Evolutionary conservation across 116 monocot species (phyloP).

Genomic region (Dioscorea cayenensis): DNA sequence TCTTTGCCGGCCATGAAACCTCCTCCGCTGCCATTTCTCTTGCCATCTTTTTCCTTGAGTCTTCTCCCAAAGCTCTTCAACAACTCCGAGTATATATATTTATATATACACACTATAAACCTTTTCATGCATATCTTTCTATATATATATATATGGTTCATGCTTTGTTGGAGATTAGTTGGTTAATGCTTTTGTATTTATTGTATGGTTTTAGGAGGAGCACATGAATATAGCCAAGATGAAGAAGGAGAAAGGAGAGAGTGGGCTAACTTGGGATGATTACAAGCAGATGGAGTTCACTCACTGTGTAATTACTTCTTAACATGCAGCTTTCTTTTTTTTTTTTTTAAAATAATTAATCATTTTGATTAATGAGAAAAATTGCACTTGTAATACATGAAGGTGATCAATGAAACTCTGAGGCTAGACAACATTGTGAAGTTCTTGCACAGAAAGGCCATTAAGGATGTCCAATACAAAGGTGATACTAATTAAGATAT

Average conservation of each 20-base stretch:
- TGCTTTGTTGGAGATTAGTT: neutral
- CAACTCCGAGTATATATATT: constrained; percentile 21
- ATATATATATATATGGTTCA: too few species aligned
- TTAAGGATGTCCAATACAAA: constrained; percentile 35
- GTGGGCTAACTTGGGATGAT: constrained; percentile 34
- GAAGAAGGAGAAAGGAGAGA: constrained; percentile 33
- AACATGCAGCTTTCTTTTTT: neutral
- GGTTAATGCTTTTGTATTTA: neutral
- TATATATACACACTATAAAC: too few species aligned
- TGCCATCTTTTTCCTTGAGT: constrained; percentile 41
- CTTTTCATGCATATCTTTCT: too few species aligned
- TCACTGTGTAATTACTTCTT: constrained; percentile 27
- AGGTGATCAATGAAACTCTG: constrained; percentile 39
- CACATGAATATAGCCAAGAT: constrained; percentile 24
- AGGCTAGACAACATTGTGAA: constrained; percentile 46
- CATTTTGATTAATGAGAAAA: too few species aligned
- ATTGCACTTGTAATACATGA: neutral
- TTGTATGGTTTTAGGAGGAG: constrained; percentile 28
- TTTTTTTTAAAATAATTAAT: too few species aligned
- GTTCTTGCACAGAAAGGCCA: constrained; percentile 35
- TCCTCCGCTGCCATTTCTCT: constrained; percentile 41
- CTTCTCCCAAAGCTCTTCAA: constrained; percentile 28
- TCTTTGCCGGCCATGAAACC: constrained; percentile 67
- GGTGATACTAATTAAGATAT: constrained; percentile 7
- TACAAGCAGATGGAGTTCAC: constrained; percentile 53